phyloP scores from a whole-genome alignment of 441 rosid species.

The Euphorbia corollata region DNA sequence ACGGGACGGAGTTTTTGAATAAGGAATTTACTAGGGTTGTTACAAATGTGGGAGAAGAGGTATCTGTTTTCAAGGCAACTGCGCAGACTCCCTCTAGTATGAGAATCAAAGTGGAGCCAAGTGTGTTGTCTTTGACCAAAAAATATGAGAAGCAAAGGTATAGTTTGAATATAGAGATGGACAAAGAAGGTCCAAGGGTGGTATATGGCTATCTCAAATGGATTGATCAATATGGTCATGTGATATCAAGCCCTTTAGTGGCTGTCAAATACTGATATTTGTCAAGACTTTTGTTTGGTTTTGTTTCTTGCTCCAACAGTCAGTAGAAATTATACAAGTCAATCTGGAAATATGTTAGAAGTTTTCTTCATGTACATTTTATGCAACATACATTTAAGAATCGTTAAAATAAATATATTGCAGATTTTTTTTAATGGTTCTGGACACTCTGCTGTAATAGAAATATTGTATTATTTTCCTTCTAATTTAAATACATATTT shows the following conservation, averaged over 20 bases:
- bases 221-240: slow-evolving; percentile 28
- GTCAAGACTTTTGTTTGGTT: background rate
- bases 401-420: no score
- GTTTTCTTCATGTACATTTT: no score
- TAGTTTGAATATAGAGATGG: slow-evolving; percentile 23
- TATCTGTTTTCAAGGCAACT: slow-evolving; percentile 23
- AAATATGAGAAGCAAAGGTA: slow-evolving; percentile 24
- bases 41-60: slow-evolving; percentile 49
- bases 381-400: no score
- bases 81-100: slow-evolving; percentile 18
- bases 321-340: no score
- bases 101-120: slow-evolving; percentile 27
- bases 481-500: no score
- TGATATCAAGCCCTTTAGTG: slow-evolving; percentile 35
- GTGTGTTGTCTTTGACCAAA: slow-evolving; percentile 22
- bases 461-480: no score
- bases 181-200: slow-evolving; percentile 18
- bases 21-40: slow-evolving; percentile 40
- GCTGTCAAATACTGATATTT: slow-evolving; percentile 15
- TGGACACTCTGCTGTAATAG: no score
- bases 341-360: no score
- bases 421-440: no score
- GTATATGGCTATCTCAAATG: slow-evolving; percentile 33
- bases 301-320: no score
- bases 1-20: slow-evolving; percentile 8